Conservation (phyloP, 495 filamentous ascomycete genomes). For the Aspergillus wentii region DNA sequence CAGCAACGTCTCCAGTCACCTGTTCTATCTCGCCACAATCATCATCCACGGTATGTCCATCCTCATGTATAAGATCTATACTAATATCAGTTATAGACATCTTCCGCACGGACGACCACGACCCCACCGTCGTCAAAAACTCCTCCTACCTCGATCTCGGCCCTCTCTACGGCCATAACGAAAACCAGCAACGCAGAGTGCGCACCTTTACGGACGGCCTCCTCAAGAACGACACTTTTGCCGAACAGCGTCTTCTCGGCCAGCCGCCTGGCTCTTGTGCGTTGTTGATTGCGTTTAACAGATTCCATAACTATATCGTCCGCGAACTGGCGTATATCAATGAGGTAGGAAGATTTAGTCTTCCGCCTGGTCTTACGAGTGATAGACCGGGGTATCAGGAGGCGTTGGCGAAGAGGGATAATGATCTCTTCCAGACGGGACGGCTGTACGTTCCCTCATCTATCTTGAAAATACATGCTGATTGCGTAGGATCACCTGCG, state of each 20-base stretch:
- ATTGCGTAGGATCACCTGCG: slow-evolving; percentile 16
- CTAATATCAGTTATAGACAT: slow-evolving; percentile 31
- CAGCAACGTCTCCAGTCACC: slow-evolving; percentile 65
- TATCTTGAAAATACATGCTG: slow-evolving; percentile 5
- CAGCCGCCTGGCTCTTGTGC: slow-evolving; percentile 69
- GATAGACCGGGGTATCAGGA: slow-evolving; percentile 1
- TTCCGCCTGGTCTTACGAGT: background rate
- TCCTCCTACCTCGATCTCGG: slow-evolving; percentile 75
- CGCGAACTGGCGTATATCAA: slow-evolving; percentile 46
- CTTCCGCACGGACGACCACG: slow-evolving; percentile 46
- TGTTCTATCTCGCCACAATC: slow-evolving; percentile 75
- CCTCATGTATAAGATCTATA: background rate
- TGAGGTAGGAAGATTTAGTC: slow-evolving; percentile 41
- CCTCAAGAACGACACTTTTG: slow-evolving; percentile 69
- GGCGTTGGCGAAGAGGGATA: slow-evolving; percentile 17
- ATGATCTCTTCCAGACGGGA: slow-evolving; percentile 27
- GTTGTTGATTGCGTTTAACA: slow-evolving; percentile 49
- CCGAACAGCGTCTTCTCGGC: slow-evolving; percentile 62
- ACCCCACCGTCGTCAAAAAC: slow-evolving; percentile 26
- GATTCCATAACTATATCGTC: slow-evolving; percentile 41
- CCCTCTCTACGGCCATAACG: slow-evolving; percentile 69
- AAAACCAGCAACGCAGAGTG: slow-evolving; percentile 55
- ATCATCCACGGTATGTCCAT: slow-evolving; percentile 61
- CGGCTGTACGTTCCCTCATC: slow-evolving; percentile 8
- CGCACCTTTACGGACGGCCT: slow-evolving; percentile 65